Evolutionary conservation across 257 asterid species (phyloP), one percentile per base, ranked within the genome.

Genomic region (Coffea eugenioides): DNA sequence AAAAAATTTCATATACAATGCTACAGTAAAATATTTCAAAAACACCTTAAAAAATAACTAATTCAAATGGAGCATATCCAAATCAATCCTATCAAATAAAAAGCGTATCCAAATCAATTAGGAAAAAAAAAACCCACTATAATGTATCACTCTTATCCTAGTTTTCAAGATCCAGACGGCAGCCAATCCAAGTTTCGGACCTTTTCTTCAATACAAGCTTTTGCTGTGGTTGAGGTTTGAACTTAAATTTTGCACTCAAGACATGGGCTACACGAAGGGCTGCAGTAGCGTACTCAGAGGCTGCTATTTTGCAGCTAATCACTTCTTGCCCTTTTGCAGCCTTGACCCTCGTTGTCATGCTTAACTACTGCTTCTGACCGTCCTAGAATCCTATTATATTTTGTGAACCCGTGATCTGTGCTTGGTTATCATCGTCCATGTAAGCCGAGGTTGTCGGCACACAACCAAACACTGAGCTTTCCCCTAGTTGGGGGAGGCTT

Each of bases 81-180:
- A 31, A 31, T 31, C 0, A 31, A 0, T 31, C 31, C 31, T 31
- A 31, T 31, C 31, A 31, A 31, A 31, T 31, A 31, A 31, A 31
- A 31, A 31, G 31, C 31, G 31, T 31, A 31, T 31, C 31, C 31
- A 31, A 31, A 31, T 31, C 31, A 31, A 31, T 31, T 31, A 31
- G 31, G 0, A 31, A 31, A 31, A 31, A 31, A 31, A 31, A 31
- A 31, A 31, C 31, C 31, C 31, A 31, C 31, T 31, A 31, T 31
- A 31, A 31, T 31, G 31, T 39, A 52, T 72, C 83, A 21, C 61
- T 67, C 75, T 71, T 74, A 46, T 36, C 79, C 82, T 0, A 90
- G 94, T 23, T 88, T 87, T 79, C 89, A 90, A 61, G 89, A 90
- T 81, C 82, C 84, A 48, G 92, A 90, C 71, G 77, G 74, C 76